Evolutionary conservation across 164 flowering plant genomes (phyloP).

Genomic region (Platanus orientalis): DNA sequence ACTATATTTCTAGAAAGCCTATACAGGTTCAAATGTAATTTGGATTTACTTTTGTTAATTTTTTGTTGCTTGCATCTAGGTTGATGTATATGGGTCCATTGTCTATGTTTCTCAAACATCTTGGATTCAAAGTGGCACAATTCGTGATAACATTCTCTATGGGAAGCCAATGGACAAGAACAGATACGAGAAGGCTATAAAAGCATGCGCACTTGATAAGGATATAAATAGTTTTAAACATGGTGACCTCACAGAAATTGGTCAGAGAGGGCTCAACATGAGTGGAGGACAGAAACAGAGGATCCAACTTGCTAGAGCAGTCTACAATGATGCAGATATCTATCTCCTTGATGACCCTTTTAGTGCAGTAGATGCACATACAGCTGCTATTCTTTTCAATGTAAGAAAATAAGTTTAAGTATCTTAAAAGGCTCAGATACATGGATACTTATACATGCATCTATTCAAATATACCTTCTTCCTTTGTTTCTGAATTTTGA

Average conservation of each 20-base stretch:
- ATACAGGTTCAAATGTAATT: background rate
- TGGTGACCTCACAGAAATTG: conserved; percentile 94
- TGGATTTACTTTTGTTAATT: background rate
- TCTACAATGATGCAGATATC: conserved; percentile 77
- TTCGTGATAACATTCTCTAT: conserved; percentile 75
- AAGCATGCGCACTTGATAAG: conserved; percentile 72
- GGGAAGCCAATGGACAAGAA: conserved; percentile 63
- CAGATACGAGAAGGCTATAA: conserved; percentile 56
- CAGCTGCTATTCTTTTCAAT: conserved; percentile 69
- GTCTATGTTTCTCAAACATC: conserved; percentile 87
- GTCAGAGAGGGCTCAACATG: conserved; percentile 86
- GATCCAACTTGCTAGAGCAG: conserved; percentile 91
- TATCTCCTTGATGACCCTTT: conserved; percentile 94
- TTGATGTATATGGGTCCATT: conserved; percentile 50
- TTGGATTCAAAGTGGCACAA: conserved; percentile 91
- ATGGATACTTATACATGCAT: background rate
- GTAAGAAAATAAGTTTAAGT: conserved; percentile 31
- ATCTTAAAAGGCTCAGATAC: background rate
- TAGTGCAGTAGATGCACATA: conserved; percentile 96
- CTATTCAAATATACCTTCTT: background rate
- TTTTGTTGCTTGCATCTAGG: conserved; percentile 33
- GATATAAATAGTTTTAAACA: conserved; percentile 57
- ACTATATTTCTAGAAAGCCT: background rate
- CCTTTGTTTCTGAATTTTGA: no score
- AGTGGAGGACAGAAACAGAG: conserved; percentile 98